These are phyloP conservation scores for Phytophthora fragariaefolia DNA, from an alignment of 352 stramenopile genomes.

Conservation along the genomic window DNA sequence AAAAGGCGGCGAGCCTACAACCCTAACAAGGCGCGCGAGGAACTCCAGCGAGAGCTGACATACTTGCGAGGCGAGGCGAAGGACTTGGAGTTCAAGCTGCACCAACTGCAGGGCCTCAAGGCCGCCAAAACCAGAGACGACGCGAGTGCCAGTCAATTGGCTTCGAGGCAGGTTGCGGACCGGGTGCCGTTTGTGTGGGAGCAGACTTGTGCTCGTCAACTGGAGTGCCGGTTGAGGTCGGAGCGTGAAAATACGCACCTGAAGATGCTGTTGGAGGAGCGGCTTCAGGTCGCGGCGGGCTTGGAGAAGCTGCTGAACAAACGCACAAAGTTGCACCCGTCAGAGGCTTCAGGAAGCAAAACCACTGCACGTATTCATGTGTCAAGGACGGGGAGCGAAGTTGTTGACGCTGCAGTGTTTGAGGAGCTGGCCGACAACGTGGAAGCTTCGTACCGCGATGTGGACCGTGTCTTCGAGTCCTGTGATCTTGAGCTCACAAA, in stretches of 20 bases:
- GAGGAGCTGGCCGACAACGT: constrained; percentile 36
- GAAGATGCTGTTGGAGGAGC: constrained; percentile 27
- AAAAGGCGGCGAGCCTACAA: constrained; percentile 32
- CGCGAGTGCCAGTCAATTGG: constrained; percentile 2
- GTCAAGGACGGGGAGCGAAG: constrained; percentile 21
- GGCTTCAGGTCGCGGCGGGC: constrained; percentile 31
- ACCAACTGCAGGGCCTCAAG: constrained; percentile 22
- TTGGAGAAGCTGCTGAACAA: constrained; percentile 40
- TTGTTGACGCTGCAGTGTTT: constrained; percentile 30
- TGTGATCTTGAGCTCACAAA: constrained; percentile 23
- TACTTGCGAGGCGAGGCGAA: constrained; percentile 26
- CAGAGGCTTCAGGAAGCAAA: constrained; percentile 29
- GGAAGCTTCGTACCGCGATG: constrained; percentile 36
- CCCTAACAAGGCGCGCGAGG: constrained; percentile 38
- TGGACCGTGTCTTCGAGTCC: constrained; percentile 39
- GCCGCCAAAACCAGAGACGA: constrained; percentile 13
- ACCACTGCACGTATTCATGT: constrained; percentile 29
- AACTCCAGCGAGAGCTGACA: constrained; percentile 30
- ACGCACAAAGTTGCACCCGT: constrained; percentile 8
- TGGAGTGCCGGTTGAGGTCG: constrained; percentile 17
- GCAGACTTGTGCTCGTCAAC: constrained; percentile 25
- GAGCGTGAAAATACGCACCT: constrained; percentile 39
- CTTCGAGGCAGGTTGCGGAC: background rate
- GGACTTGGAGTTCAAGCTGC: constrained; percentile 28
- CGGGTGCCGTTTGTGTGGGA: constrained; percentile 30